Base-by-base conservation (phyloP, 139 green algal genomes). In the Auxenochlorella pyrenoidosa region DNA sequence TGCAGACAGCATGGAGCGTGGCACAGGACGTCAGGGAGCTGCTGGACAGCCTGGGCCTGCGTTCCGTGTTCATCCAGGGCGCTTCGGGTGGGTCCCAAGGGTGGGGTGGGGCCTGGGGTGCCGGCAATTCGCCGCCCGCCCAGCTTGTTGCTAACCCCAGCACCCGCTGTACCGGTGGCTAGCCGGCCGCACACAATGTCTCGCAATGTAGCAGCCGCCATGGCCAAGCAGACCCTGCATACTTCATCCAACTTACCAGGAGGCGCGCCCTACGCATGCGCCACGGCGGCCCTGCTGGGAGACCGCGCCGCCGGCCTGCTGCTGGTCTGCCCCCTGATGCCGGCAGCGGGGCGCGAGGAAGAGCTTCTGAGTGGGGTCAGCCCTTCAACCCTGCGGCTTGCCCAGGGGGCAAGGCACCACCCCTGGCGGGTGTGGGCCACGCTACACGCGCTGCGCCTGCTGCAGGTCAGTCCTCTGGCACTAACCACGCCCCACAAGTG, bases 321-420 rank as follows among this genome's bases (percentile, higher is more conserved):
- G 83, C 71, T 87, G 36, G 51, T 87, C 24, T 82, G 83, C 83
- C 83, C 83, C 2, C 71, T 87, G 36, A 43, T 70, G 54, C 83
- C 83, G 21, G 44, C 80, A 12, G 40, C 36, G 4, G 80, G 80
- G 40, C 63, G 80, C 0, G 80, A 85, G 41, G 40, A 44, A 43
- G 26, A 85, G 80, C 80, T 85, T 38, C 40, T 77, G 63, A 5
- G 26, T 1, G 80, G 80, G 5, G 28, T 32, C 40, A 43, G 60
- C 28, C 59, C 59, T 5, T 40, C 59, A 30, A 85, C 13, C 22
- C 80, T 77, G 34, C 80, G 80, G 38, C 59, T 85, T 0, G 59
- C 38, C 63, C 60, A 63, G 5, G 63, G 63, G 28, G 68, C 60
- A 34, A 40, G 40, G 5, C 16, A 85, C 26, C 80, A 60, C 40